Evolutionary conservation across 306 rosid genomes (phyloP).

Genomic region (Vigna nakashimae): DNA sequence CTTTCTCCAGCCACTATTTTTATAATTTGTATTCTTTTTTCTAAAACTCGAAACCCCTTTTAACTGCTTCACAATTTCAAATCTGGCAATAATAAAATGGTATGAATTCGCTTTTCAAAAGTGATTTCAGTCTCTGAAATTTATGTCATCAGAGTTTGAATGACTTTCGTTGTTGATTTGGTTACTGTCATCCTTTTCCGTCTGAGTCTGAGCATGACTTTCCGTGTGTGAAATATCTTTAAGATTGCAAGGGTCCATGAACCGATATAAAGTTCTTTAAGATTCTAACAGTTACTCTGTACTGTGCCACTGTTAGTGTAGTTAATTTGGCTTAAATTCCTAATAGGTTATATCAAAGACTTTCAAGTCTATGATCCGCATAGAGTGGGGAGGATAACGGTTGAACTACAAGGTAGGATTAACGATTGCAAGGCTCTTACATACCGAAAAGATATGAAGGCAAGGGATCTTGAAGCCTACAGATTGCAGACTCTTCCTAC

Average conservation of each 20-base stretch:
- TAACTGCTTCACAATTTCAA: not conserved
- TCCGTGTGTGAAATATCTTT: not conserved
- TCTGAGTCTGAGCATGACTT: not conserved
- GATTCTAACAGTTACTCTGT: not conserved
- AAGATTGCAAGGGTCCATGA: not conserved
- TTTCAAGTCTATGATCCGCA: conserved; percentile 85
- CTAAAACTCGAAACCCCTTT: conserved; percentile 2
- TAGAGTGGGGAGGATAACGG: conserved; percentile 90
- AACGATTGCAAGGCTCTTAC: conserved; percentile 82
- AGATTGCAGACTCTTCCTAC: conserved; percentile 74
- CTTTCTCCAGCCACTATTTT: not conserved
- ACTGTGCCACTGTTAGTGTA: not conserved
- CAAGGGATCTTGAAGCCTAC: conserved; percentile 76
- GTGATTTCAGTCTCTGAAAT: not conserved
- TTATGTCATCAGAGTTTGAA: not conserved
- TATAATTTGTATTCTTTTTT: not conserved
- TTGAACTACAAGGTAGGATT: conserved; percentile 89
- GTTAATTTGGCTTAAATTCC: conserved; percentile 11
- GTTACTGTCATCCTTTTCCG: conserved; percentile 13
- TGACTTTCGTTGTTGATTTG: not conserved
- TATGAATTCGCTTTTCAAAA: not conserved
- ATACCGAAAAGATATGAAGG: conserved; percentile 74
- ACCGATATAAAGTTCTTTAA: not conserved
- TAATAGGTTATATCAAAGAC: conserved; percentile 78
- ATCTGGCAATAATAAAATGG: not conserved